phyloP scores from a whole-genome alignment of 441 rosid species.

The Melastoma candidum region DNA sequence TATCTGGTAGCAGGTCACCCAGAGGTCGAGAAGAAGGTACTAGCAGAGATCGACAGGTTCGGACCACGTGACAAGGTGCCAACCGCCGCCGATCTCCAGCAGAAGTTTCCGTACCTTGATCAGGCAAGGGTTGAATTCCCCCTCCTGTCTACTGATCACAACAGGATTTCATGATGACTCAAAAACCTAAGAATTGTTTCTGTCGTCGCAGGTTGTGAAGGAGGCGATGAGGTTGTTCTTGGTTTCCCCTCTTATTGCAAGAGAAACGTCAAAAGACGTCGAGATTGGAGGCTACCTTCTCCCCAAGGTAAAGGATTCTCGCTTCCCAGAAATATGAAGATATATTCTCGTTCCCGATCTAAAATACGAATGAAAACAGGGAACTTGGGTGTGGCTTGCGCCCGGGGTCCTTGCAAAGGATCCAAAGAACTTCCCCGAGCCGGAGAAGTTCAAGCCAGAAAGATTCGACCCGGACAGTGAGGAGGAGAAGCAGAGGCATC shows the following conservation, averaged over 20 bases:
- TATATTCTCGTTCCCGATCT: too few species aligned
- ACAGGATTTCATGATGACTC: neutral
- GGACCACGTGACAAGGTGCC: slow-evolving; percentile 49
- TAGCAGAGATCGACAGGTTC: slow-evolving; percentile 63
- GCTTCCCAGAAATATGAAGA: neutral
- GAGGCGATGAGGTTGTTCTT: slow-evolving; percentile 77
- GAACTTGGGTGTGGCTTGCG: slow-evolving; percentile 97
- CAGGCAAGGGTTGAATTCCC: slow-evolving; percentile 38
- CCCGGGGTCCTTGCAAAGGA: slow-evolving; percentile 83
- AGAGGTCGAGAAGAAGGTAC: slow-evolving; percentile 59
- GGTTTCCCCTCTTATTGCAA: slow-evolving; percentile 78
- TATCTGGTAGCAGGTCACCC: slow-evolving; percentile 70
- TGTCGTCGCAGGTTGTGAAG: slow-evolving; percentile 54
- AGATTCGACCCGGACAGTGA: slow-evolving; percentile 69
- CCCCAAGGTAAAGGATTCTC: slow-evolving; percentile 48
- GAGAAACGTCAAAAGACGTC: slow-evolving; percentile 73
- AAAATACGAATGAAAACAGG: slow-evolving; percentile 26
- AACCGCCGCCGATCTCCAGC: slow-evolving; percentile 53
- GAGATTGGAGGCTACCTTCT: slow-evolving; percentile 77
- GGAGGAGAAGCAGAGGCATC: slow-evolving; percentile 77
- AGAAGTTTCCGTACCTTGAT: slow-evolving; percentile 68
- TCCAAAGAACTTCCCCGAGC: slow-evolving; percentile 78
- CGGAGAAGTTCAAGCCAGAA: slow-evolving; percentile 79
- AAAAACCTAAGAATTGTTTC: neutral
- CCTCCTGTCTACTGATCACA: neutral